These are phyloP conservation scores for Pisolithus tinctorius DNA, from an alignment of 768 basidiomycete species.

Conservation along the genomic window DNA sequence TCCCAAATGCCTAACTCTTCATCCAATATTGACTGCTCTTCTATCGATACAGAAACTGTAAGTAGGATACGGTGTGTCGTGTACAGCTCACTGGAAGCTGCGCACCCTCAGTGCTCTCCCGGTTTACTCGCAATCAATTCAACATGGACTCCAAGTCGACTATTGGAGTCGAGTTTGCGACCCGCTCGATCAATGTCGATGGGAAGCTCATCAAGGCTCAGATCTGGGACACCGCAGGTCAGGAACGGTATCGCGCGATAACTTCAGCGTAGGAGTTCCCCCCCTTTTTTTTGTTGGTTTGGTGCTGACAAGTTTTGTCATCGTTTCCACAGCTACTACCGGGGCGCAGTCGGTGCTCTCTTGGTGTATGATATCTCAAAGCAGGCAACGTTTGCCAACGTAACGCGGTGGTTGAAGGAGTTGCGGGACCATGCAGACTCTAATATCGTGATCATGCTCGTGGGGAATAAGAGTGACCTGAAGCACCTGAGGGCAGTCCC, in stretches of 20 bases:
- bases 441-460: constrained; percentile 93
- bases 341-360: constrained; percentile 90
- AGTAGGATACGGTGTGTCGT: constrained; percentile 3
- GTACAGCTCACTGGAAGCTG: constrained; percentile 2
- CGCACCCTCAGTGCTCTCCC: constrained; percentile 79
- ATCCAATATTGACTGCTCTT: background rate
- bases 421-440: constrained; percentile 91
- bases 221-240: constrained; percentile 99
- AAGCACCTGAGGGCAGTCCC: constrained; percentile 95
- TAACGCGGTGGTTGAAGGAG: constrained; percentile 95
- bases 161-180: constrained; percentile 98
- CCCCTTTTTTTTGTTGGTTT: background rate
- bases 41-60: constrained; percentile 27
- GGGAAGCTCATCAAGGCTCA: constrained; percentile 97
- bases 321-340: constrained; percentile 70
- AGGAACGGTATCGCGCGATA: constrained; percentile 96
- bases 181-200: constrained; percentile 92
- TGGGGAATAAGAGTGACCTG: constrained; percentile 99
- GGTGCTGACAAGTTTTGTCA: background rate
- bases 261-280: constrained; percentile 68
- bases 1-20: background rate
- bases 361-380: constrained; percentile 94
- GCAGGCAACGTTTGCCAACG: constrained; percentile 90
- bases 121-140: constrained; percentile 99
- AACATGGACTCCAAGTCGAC: constrained; percentile 99